phyloP scores from a whole-genome alignment of 108 stramenopile species.

The Fistulifera pelliculosa region DNA sequence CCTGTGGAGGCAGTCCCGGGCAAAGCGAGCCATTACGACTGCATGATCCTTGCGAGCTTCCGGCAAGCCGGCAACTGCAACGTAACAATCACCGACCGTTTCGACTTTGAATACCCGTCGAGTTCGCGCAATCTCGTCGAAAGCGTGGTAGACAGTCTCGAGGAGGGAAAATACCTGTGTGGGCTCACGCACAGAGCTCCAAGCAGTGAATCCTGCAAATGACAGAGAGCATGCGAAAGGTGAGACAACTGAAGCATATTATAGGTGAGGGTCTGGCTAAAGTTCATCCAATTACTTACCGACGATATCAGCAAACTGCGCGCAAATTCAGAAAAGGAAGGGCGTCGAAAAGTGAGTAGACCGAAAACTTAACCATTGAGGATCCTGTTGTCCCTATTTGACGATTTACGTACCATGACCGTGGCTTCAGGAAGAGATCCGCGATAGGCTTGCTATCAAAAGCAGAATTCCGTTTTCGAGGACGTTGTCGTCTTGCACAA shows the following conservation, averaged over 20 bases:
- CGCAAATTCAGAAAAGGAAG: neutral
- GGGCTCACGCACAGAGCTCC: constrained; percentile 9
- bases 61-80: constrained; percentile 7
- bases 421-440: constrained; percentile 9
- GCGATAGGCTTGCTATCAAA: constrained; percentile 6
- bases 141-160: constrained; percentile 11
- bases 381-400: too few species aligned
- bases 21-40: constrained; percentile 14
- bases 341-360: neutral
- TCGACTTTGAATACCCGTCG: constrained; percentile 12
- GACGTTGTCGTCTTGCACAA: neutral
- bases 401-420: neutral
- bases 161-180: constrained; percentile 8
- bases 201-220: constrained; percentile 16
- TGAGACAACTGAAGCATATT: too few species aligned
- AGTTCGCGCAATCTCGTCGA: constrained; percentile 8
- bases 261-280: too few species aligned
- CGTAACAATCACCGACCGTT: constrained; percentile 13
- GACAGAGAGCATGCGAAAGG: neutral
- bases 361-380: too few species aligned
- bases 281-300: neutral
- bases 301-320: constrained; percentile 3
- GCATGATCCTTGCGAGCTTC: constrained; percentile 7
- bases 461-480: constrained; percentile 2
- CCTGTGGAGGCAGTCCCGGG: constrained; percentile 7